Conservation (phyloP, 1,284 basidiomycete genomes). For the Lentinula novae-zelandiae region DNA sequence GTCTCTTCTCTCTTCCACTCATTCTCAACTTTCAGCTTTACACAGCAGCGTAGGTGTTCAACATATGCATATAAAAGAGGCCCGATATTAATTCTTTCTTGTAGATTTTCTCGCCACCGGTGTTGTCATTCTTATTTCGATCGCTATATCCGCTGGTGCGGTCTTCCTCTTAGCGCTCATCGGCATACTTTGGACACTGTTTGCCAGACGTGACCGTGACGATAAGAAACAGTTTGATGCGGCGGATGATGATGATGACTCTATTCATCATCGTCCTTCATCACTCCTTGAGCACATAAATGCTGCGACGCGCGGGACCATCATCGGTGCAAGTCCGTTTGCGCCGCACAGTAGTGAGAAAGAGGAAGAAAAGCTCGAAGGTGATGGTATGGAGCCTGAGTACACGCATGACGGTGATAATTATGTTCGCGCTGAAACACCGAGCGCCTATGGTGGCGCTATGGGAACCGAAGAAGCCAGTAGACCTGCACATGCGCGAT, state of each 20-base stretch:
- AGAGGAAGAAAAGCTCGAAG: conserved; percentile 41
- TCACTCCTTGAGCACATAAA: conserved; percentile 85
- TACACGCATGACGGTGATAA: conserved; percentile 56
- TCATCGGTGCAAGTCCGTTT: conserved; percentile 61
- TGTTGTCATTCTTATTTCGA: conserved; percentile 94
- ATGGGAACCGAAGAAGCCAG: conserved; percentile 64
- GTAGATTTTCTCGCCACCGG: conserved; percentile 86
- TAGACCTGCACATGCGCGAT: conserved; percentile 72
- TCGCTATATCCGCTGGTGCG: conserved; percentile 93
- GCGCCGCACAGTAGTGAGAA: conserved; percentile 45
- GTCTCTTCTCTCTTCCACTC: conserved; percentile 84
- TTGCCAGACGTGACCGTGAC: conserved; percentile 76
- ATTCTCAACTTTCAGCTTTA: conserved; percentile 72
- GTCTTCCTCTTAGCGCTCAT: conserved; percentile 89
- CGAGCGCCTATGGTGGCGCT: conserved; percentile 66
- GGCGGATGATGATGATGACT: conserved; percentile 74
- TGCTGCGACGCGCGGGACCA: conserved; percentile 77
- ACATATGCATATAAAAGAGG: not conserved
- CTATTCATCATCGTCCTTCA: conserved; percentile 69
- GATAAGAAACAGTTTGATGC: conserved; percentile 62
- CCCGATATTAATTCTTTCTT: conserved; percentile 6
- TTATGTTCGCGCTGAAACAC: conserved; percentile 73
- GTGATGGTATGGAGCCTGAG: conserved; percentile 27
- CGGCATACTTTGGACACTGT: conserved; percentile 87
- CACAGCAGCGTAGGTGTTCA: conserved; percentile 56